phyloP scores from a whole-genome alignment of 495 filamentous ascomycete genomes.

The Neurospora discreta region DNA sequence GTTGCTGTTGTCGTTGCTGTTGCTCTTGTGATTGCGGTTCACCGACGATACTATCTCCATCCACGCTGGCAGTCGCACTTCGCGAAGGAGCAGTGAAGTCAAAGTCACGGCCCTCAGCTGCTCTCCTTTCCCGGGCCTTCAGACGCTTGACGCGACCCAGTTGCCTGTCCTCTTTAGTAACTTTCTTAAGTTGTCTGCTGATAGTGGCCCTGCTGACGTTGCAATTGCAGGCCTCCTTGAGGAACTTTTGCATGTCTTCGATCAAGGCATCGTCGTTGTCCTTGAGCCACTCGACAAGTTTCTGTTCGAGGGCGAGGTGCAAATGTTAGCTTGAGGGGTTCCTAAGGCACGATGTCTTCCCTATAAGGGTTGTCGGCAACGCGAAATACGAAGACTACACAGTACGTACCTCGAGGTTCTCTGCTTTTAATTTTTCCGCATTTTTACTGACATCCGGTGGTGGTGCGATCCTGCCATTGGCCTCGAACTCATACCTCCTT shows the following conservation, averaged over 20 bases:
- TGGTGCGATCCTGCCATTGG: conserved; percentile 12
- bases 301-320: conserved; percentile 4
- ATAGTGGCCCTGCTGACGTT: conserved; percentile 16
- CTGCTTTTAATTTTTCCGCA: conserved; percentile 19
- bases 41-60: neutral
- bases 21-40: conserved; percentile 1
- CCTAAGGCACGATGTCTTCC: no score
- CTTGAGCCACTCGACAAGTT: conserved; percentile 18
- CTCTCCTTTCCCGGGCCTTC: neutral
- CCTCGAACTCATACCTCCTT: conserved; percentile 12
- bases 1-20: neutral
- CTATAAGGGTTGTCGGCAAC: neutral
- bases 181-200: conserved; percentile 5
- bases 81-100: neutral
- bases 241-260: conserved; percentile 19
- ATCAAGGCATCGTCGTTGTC: conserved; percentile 16
- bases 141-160: neutral
- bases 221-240: conserved; percentile 11
- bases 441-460: conserved; percentile 19
- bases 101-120: neutral
- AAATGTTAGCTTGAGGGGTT: neutral
- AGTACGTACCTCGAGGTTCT: conserved; percentile 14
- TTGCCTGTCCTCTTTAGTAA: neutral
- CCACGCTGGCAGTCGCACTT: conserved; percentile 7
- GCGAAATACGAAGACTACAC: neutral